Percentiles rank a stretch among this genome's conserved stretches.
These are phyloP conservation scores for Ogataea hybrid DNA, from an alignment of 1,139 yeast species.

Conservation along the genomic window DNA sequence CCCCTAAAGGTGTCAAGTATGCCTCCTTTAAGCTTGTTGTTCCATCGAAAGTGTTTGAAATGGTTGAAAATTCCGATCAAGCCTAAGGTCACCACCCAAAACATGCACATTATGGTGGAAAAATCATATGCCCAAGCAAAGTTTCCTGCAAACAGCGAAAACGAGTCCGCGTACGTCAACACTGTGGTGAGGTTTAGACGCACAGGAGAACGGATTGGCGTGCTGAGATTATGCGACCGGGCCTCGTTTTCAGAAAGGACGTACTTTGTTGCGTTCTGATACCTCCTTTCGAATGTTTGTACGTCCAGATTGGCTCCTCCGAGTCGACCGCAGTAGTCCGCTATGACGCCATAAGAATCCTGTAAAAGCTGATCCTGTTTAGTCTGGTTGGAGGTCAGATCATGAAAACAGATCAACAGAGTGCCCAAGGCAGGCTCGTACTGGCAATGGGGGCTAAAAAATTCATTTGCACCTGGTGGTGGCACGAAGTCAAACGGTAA, in stretches of 20 bases:
- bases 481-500: slow-evolving; percentile 17
- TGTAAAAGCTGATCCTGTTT: slow-evolving; percentile 1
- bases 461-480: slow-evolving; percentile 10
- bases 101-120: slow-evolving; percentile 18
- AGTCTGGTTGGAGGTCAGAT: slow-evolving; percentile 5
- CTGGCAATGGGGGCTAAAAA: slow-evolving; percentile 22
- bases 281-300: slow-evolving; percentile 11
- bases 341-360: slow-evolving; percentile 17
- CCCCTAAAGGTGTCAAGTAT: slow-evolving; percentile 14
- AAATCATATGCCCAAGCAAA: slow-evolving; percentile 13
- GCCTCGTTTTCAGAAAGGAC: slow-evolving; percentile 1
- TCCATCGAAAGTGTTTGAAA: slow-evolving; percentile 20
- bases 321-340: slow-evolving; percentile 20
- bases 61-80: slow-evolving; percentile 19
- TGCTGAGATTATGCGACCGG: not conserved
- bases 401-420: slow-evolving; percentile 27
- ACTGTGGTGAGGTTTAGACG: slow-evolving; percentile 8
- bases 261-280: slow-evolving; percentile 25
- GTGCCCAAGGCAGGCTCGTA: slow-evolving; percentile 30
- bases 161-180: slow-evolving; percentile 13
- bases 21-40: slow-evolving; percentile 3
- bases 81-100: slow-evolving; percentile 20
- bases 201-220: slow-evolving; percentile 15
- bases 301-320: slow-evolving; percentile 12
- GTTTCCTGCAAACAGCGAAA: slow-evolving; percentile 20